Evolutionary conservation across 1,284 basidiomycete species (phyloP), one percentile per base, ranked within the genome.

Genomic region (Ceratobasidium theobromae): DNA sequence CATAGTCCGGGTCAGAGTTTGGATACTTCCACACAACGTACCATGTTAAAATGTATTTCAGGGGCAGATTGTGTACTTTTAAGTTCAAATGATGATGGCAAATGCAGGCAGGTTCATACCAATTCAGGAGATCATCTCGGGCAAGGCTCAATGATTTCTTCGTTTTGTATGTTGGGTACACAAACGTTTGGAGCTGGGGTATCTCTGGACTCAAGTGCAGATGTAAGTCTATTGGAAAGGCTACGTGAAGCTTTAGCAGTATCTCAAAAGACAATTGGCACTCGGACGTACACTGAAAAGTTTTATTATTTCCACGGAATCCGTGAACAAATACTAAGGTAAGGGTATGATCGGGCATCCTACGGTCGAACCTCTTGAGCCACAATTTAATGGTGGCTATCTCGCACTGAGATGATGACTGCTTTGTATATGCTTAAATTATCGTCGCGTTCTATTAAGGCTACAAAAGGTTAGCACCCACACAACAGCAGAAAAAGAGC

Each of bases 131-230:
- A 71, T 81, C 81, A 68, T 75, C 76, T 1, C 79, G 79, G 1
- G 82, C 81, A 64, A 75, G 70, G 1, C 79, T 77, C 28, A 84
- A 77, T 0, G 82, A 80, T 68, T 81, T 82, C 12, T 78, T 75
- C 68, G 79, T 81, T 75, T 82, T 82, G 70, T 84, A 84, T 0
- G 82, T 83, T 4, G 82, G 82, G 73, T 84, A 84, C 69, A 84
- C 49, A 67, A 79, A 82, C 57, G 75, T 79, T 66, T 78, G 75
- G 16, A 83, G 72, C 53, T 72, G 75, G 3, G 79, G 75, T 70
- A 79, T 75, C 40, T 66, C 70, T 1, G 73, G 45, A 2, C 77
- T 72, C 14, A 83, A 72, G 69, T 78, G 72, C 62, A 76, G 71
- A 70, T 84, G 82, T 0, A 84, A 73, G 70, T 84, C 79, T 27